Percentiles rank a stretch among this genome's conserved stretches.
Evolutionary conservation across 257 asterid genomes (phyloP).

Genomic region (Fraxinus pennsylvanica): DNA sequence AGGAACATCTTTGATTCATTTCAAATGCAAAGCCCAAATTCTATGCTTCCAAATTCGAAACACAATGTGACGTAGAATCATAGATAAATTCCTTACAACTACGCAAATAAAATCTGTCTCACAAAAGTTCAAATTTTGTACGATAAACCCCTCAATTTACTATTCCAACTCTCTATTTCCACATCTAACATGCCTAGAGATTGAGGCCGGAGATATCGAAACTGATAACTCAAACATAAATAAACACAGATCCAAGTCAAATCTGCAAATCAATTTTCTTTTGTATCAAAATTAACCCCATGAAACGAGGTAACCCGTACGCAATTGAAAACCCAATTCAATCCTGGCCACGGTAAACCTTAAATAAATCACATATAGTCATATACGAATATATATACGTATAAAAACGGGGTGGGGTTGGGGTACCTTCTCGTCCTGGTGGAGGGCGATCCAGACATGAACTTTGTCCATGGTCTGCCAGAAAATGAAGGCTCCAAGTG

Average conservation of each 20-base stretch:
- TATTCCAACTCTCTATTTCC: neutral
- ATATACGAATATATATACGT: neutral
- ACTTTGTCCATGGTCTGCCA: conserved; percentile 91
- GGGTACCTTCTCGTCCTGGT: conserved; percentile 80
- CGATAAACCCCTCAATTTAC: neutral
- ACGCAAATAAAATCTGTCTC: neutral
- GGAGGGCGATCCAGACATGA: conserved; percentile 91
- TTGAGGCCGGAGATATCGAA: neutral
- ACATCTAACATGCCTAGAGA: neutral
- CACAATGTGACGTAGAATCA: neutral
- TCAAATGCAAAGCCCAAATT: conserved; percentile 4
- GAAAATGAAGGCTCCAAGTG: conserved; percentile 77
- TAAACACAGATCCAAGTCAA: neutral
- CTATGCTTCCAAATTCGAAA: conserved; percentile 10
- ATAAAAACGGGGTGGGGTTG: neutral
- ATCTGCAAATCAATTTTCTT: neutral
- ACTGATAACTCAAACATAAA: neutral
- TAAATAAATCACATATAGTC: neutral
- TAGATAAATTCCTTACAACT: neutral
- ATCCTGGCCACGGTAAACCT: neutral
- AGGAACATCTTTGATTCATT: neutral
- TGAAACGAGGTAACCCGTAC: neutral
- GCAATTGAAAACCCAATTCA: neutral
- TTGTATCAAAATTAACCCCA: neutral
- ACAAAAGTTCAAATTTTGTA: neutral